Evolutionary conservation across 1,284 basidiomycete species (phyloP), one percentile per base, ranked within the genome.

Genomic region (Apiotrichum laibachii): DNA sequence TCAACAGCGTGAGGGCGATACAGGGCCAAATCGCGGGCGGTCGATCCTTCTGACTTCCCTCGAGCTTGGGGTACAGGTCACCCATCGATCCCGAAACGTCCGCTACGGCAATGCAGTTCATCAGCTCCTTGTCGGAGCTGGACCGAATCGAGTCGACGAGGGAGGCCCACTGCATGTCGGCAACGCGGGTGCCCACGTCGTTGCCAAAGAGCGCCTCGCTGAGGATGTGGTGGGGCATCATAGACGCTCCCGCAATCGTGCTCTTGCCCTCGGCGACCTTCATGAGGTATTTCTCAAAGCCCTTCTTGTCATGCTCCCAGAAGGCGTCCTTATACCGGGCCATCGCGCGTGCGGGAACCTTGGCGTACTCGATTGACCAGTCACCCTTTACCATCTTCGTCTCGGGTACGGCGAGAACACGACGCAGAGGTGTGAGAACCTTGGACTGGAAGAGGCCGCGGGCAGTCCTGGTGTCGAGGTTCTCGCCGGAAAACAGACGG

Each of bases 81-180:
- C 85, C 85, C 87, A 88, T 88, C 1, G 85, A 87, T 0, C 85
- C 87, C 0, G 85, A 87, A 15, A 88, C 86, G 66, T 89, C 88
- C 68, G 86, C 88, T 13, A 88, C 69, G 0, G 87, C 87, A n/a
- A 89, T 72, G 10, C 82, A 80, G 63, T 84, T 87, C 0, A 85
- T 81, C 43, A 89, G 66, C 12, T 76, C 71, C 31, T 48, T 50
- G 34, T 46, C 31, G 0, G 86, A 85, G 0, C 82, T 78, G 43
- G 83, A 83, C 15, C 79, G 76, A 11, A 88, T 73, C 10, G 80
- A 79, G 16, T 79, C 72, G 19, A 88, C 75, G 35, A 88, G 77
- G 0, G 83, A 77, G 56, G 81, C 80, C 88, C 87, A 89, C 69
- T 89, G 88, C 0, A 80, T 81, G 59, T 88, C 82, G 7, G 84